Percentiles rank a stretch among this genome's conserved stretches.
These are phyloP conservation scores for Aciculoconidium aculeatum DNA, from an alignment of 805 yeast genomes.

Conservation along the genomic window DNA sequence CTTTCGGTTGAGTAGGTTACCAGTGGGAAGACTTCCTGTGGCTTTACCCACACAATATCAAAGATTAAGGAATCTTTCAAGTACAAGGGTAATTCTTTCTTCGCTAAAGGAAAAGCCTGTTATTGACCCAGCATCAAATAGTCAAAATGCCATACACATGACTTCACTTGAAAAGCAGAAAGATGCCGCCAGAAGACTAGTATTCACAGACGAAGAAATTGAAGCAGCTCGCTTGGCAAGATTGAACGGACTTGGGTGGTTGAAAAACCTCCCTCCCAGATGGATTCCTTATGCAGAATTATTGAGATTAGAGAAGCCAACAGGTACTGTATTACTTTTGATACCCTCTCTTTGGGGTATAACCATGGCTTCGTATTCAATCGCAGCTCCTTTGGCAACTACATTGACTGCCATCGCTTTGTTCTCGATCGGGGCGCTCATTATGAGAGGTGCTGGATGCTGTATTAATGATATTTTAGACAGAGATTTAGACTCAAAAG, in stretches of 20 bases:
- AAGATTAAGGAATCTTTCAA: no score
- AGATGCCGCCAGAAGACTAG: background rate
- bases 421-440: conserved; percentile 77
- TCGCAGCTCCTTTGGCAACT: conserved; percentile 61
- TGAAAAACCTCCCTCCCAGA: conserved; percentile 60
- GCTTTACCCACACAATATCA: no score
- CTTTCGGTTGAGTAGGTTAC: no score
- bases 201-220: conserved; percentile 37
- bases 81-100: no score
- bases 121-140: no score
- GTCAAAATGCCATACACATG: no score
- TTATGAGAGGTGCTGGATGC: conserved; percentile 98
- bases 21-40: no score
- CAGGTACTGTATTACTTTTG: conserved; percentile 81
- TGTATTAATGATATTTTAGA: conserved; percentile 90
- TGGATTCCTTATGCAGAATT: conserved; percentile 89
- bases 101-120: no score
- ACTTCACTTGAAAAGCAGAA: background rate
- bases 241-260: conserved; percentile 35
- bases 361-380: conserved; percentile 75
- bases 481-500: conserved; percentile 74
- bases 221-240: conserved; percentile 50
- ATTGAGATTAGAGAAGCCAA: conserved; percentile 90
- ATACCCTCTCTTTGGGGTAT: conserved; percentile 93
- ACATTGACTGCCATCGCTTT: conserved; percentile 58